Percentiles rank a stretch among this genome's conserved stretches.
Conservation (phyloP, 1,284 basidiomycete genomes). For the Chondrostereum purpureum region DNA sequence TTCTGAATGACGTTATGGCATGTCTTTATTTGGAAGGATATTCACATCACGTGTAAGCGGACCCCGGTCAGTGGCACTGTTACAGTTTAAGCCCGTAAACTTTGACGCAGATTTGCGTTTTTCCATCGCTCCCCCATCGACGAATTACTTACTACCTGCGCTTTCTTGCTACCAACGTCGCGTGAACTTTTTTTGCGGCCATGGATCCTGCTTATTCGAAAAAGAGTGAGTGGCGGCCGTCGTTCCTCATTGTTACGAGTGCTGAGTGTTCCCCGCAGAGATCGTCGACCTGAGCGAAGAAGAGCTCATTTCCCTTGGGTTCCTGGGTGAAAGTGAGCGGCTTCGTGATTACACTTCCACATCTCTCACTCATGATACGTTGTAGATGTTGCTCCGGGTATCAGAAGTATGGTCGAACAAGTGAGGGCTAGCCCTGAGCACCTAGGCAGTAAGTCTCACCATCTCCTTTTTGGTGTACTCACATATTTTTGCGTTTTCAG, state of each 20-base stretch:
- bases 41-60: constrained; percentile 2
- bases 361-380: constrained; percentile 25
- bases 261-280: constrained; percentile 27
- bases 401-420: background rate
- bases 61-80: too few relatives aligned
- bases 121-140: constrained; percentile 10
- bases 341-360: constrained; percentile 23
- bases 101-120: constrained; percentile 13
- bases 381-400: constrained; percentile 15
- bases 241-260: constrained; percentile 24
- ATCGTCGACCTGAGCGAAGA: constrained; percentile 25
- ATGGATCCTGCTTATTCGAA: constrained; percentile 16
- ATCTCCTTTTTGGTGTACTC: constrained; percentile 19
- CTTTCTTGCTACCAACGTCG: constrained; percentile 13
- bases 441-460: background rate
- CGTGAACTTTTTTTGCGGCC: constrained; percentile 14
- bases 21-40: too few relatives aligned
- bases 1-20: too few relatives aligned
- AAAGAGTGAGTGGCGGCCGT: constrained; percentile 25
- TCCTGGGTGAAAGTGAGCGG: constrained; percentile 24
- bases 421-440: background rate
- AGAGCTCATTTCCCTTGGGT: constrained; percentile 24
- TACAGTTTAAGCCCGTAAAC: too few relatives aligned
- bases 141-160: constrained; percentile 2
- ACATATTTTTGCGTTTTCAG: constrained; percentile 18